phyloP scores from a whole-genome alignment of 2,329 filamentous ascomycete genomes.

The Fusarium acutatum region DNA sequence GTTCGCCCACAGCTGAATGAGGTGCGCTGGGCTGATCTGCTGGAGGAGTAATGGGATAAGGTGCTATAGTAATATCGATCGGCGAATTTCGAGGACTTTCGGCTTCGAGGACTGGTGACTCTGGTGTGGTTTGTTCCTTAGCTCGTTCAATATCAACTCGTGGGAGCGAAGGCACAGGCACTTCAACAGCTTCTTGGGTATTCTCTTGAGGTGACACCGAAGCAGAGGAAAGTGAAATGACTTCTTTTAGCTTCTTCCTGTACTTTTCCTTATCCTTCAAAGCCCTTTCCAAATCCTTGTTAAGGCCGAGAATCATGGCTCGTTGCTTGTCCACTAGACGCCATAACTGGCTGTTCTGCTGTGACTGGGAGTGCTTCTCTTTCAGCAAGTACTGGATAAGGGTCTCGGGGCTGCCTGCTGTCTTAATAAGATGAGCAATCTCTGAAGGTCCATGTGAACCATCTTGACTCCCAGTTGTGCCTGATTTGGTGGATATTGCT shows the following conservation, averaged over 20 bases:
- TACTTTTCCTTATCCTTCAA: constrained; percentile 96
- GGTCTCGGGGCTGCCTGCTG: constrained; percentile 88
- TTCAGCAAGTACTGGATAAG: constrained; percentile 88
- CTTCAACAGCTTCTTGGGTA: constrained; percentile 8
- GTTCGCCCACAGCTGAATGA: constrained; percentile 56
- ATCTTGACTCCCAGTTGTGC: constrained; percentile 65
- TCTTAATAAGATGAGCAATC: constrained; percentile 79
- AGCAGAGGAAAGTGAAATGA: constrained; percentile 55
- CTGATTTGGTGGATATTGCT: constrained; percentile 69
- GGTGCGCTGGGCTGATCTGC: constrained; percentile 57
- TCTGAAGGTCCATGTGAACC: constrained; percentile 72
- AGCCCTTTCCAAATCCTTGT: constrained; percentile 91
- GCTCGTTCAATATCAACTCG: constrained; percentile 38
- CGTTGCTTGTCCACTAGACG: constrained; percentile 95
- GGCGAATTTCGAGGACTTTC: constrained; percentile 64
- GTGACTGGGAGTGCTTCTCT: constrained; percentile 87
- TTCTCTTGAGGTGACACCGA: constrained; percentile 40
- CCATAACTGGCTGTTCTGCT: constrained; percentile 95
- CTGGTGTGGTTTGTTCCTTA: constrained; percentile 44
- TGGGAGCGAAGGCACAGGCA: constrained; percentile 23
- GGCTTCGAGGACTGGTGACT: constrained; percentile 60
- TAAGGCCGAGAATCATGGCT: constrained; percentile 90
- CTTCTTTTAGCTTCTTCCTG: constrained; percentile 86
- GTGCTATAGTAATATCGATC: constrained; percentile 66
- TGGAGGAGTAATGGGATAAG: constrained; percentile 72